Evolutionary conservation across 2,329 filamentous ascomycete species (phyloP).

Genomic region (Talaromyces rugulosus): DNA sequence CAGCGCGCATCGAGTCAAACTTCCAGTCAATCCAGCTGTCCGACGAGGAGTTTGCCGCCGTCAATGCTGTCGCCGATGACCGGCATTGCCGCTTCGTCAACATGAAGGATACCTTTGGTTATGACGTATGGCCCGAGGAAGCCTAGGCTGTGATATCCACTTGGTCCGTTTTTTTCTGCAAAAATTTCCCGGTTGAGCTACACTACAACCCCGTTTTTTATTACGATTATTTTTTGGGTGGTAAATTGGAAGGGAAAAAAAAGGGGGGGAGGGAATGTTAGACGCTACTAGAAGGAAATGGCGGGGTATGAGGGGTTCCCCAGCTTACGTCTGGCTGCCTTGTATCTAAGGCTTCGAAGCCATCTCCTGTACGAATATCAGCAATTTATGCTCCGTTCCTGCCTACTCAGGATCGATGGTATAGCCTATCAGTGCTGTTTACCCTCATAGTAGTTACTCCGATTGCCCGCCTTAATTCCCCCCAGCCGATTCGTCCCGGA

Average conservation of each 20-base stretch:
- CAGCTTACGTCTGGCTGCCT: background rate
- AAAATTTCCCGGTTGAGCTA: background rate
- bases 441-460: background rate
- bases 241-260: background rate
- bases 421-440: no score
- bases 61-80: slow-evolving; percentile 61
- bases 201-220: background rate
- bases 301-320: background rate
- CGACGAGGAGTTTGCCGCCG: slow-evolving; percentile 55
- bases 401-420: no score
- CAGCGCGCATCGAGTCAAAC: slow-evolving; percentile 64
- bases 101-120: slow-evolving; percentile 78
- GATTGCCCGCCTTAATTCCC: background rate
- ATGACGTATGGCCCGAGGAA: slow-evolving; percentile 65
- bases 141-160: slow-evolving; percentile 13
- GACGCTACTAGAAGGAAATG: background rate
- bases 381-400: background rate
- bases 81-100: slow-evolving; percentile 70
- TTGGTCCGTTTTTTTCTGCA: background rate
- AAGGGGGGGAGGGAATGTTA: background rate
- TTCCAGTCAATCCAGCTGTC: slow-evolving; percentile 58
- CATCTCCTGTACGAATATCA: background rate
- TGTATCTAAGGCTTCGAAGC: background rate
- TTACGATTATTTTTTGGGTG: background rate
- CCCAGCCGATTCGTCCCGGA: background rate